phyloP scores from a whole-genome alignment of 306 rosid species.

The Delonix regia region DNA sequence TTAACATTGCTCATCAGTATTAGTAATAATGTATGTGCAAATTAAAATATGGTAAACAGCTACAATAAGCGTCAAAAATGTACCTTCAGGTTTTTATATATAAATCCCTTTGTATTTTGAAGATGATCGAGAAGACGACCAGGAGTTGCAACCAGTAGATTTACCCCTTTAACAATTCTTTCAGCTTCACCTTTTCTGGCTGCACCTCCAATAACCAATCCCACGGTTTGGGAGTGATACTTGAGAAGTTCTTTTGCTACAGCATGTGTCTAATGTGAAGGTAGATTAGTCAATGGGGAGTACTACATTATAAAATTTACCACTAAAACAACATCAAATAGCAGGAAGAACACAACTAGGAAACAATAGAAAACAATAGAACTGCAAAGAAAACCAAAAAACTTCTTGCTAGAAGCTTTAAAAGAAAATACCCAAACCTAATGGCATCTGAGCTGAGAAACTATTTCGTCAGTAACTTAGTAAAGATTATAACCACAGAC shows the following conservation, averaged over 20 bases:
- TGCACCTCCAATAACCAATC: conserved; percentile 85
- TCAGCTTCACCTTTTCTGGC: conserved; percentile 90
- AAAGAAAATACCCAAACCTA: no score
- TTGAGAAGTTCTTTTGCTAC: conserved; percentile 90
- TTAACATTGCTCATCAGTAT: background rate
- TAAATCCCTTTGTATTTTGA: conserved; percentile 81
- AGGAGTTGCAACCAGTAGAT: conserved; percentile 89
- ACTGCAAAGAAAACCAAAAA: background rate
- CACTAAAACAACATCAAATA: background rate
- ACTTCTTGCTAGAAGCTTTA: background rate
- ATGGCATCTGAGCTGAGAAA: background rate
- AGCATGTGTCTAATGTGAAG: conserved; percentile 70
- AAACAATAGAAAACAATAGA: background rate
- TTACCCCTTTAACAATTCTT: conserved; percentile 80
- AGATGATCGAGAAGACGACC: conserved; percentile 98
- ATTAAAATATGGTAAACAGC: background rate
- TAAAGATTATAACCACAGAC: background rate
- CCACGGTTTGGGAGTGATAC: conserved; percentile 90
- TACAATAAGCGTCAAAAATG: background rate
- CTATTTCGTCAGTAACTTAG: background rate
- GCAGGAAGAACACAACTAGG: background rate
- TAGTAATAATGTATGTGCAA: background rate
- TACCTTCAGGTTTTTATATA: conserved; percentile 79
- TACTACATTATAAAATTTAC: background rate
- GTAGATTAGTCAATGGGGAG: conserved; percentile 18